Evolutionary conservation across 2,329 filamentous ascomycete species (phyloP).

Genomic region (Cryphonectria carpinicola): DNA sequence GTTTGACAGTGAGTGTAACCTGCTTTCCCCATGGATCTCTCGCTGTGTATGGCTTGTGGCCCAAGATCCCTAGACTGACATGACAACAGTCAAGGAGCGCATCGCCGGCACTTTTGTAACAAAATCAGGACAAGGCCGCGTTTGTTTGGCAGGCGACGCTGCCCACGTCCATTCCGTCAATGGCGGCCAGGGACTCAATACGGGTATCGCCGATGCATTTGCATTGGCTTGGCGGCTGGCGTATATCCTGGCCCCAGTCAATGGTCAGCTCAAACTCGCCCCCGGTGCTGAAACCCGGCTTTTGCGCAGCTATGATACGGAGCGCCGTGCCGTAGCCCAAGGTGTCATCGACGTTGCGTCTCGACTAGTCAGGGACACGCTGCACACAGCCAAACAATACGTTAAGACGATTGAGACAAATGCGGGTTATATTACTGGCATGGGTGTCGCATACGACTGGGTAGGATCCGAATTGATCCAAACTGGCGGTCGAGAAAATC

Average conservation of each 20-base stretch:
- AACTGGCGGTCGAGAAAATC: background rate
- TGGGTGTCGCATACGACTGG: conserved; percentile 29
- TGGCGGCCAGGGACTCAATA: conserved; percentile 63
- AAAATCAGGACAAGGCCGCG: conserved; percentile 45
- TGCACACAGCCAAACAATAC: conserved; percentile 48
- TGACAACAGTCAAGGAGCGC: conserved; percentile 44
- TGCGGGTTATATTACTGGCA: conserved; percentile 52
- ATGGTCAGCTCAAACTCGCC: conserved; percentile 28
- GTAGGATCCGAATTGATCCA: background rate
- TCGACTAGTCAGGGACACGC: conserved; percentile 49
- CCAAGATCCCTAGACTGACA: background rate
- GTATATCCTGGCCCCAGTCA: conserved; percentile 34
- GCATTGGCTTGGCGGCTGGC: conserved; percentile 56
- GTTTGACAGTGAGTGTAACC: conserved; percentile 45
- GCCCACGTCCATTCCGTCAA: conserved; percentile 60
- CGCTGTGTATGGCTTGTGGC: background rate
- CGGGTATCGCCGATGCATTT: conserved; percentile 56
- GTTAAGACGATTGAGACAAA: conserved; percentile 52
- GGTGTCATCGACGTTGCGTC: conserved; percentile 53
- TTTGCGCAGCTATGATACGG: conserved; percentile 48
- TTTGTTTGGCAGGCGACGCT: conserved; percentile 62
- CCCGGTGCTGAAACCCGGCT: conserved; percentile 35
- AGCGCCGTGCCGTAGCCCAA: conserved; percentile 48
- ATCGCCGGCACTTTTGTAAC: conserved; percentile 46
- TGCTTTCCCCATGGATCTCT: background rate